These are phyloP conservation scores for Cryptosporidium viatorum DNA, from an alignment of 169 alveolate genomes.

Conservation along the genomic window DNA sequence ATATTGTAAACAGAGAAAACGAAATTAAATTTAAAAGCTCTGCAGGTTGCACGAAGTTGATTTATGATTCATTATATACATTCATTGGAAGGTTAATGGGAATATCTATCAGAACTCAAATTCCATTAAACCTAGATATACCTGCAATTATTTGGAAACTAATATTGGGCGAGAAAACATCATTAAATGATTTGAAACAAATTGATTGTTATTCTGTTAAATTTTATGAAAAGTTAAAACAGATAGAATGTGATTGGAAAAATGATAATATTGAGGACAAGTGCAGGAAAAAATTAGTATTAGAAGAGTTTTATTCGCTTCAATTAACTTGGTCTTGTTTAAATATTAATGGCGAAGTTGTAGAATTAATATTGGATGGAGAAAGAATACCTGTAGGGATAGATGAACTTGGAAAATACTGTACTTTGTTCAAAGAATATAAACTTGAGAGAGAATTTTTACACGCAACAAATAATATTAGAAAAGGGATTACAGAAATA, in stretches of 20 bases:
- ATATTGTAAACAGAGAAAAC: conserved; percentile 16
- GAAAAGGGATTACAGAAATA: conserved; percentile 79
- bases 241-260: conserved; percentile 39
- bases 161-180: conserved; percentile 79
- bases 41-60: neutral
- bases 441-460: conserved; percentile 46
- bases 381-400: conserved; percentile 55
- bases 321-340: conserved; percentile 67
- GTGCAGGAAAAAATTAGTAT: conserved; percentile 60
- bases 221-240: conserved; percentile 79
- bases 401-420: conserved; percentile 66
- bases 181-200: conserved; percentile 82
- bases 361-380: conserved; percentile 77
- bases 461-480: conserved; percentile 73
- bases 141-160: conserved; percentile 88
- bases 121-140: conserved; percentile 83
- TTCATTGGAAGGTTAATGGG: conserved; percentile 88
- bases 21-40: neutral
- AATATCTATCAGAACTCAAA: conserved; percentile 85
- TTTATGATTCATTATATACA: conserved; percentile 81
- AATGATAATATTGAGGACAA: conserved; percentile 38
- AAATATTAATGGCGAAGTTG: conserved; percentile 75
- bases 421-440: conserved; percentile 24
- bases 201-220: conserved; percentile 84
- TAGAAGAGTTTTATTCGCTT: conserved; percentile 57